phyloP scores from a whole-genome alignment of 169 alveolate species.

The Babesia ovata region DNA sequence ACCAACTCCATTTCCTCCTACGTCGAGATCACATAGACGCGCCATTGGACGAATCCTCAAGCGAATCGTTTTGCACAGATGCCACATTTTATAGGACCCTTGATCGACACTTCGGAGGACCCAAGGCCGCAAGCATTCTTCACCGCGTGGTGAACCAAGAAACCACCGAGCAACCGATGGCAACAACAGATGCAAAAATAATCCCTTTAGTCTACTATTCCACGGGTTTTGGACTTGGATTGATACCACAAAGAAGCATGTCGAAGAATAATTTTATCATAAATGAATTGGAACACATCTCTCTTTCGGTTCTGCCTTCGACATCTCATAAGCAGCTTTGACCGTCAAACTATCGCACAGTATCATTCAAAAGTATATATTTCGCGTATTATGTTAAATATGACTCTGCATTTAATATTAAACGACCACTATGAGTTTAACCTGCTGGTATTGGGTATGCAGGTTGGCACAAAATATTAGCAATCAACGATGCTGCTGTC shows the following conservation, averaged over 20 bases:
- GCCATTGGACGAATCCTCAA: background rate
- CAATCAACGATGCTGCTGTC: too few relatives aligned
- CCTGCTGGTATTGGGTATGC: too few relatives aligned
- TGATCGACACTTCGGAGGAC: background rate
- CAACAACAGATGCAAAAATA: background rate
- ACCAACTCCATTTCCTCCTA: slow-evolving; percentile 56
- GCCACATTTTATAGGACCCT: background rate
- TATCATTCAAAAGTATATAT: too few relatives aligned
- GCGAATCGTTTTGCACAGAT: background rate
- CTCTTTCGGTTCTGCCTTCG: background rate
- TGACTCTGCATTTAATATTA: too few relatives aligned
- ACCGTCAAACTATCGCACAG: too few relatives aligned
- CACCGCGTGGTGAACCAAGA: background rate
- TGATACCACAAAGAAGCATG: slow-evolving; percentile 6
- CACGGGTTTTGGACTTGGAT: slow-evolving; percentile 25
- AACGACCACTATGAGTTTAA: too few relatives aligned
- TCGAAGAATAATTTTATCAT: background rate
- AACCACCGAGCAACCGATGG: background rate
- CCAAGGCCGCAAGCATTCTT: slow-evolving; percentile 4
- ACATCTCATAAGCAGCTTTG: too few relatives aligned
- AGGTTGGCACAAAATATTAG: too few relatives aligned
- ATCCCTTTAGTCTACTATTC: slow-evolving; percentile 18
- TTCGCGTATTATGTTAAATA: too few relatives aligned
- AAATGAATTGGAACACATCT: slow-evolving; percentile 2
- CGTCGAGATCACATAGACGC: slow-evolving; percentile 36